These are phyloP conservation scores for Draba incana DNA, from an alignment of 345 rosid species.

Conservation along the genomic window DNA sequence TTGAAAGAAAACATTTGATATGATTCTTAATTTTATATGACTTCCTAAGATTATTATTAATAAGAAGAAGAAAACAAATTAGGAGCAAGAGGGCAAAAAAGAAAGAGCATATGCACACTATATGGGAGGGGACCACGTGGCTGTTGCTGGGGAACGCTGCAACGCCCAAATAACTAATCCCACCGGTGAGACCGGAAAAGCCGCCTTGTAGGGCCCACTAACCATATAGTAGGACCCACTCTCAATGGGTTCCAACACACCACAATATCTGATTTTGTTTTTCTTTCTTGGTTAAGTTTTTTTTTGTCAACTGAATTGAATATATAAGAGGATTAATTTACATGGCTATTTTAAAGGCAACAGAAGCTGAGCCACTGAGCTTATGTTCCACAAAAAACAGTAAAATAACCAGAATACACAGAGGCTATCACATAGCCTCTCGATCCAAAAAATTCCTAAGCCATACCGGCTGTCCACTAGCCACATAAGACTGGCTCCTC, in stretches of 20 bases:
- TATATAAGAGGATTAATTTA: too few relatives aligned
- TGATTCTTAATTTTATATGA: constrained; percentile 5
- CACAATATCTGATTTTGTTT: constrained; percentile 31
- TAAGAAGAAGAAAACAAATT: constrained; percentile 7
- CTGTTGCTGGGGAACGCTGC: constrained; percentile 31
- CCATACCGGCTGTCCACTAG: too few relatives aligned
- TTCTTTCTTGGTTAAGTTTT: not conserved
- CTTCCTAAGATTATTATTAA: not conserved
- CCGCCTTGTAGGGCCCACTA: constrained; percentile 29
- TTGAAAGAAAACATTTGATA: not conserved
- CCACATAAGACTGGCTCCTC: too few relatives aligned
- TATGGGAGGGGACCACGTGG: constrained; percentile 43
- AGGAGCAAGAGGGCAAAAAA: constrained; percentile 10
- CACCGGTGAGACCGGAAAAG: constrained; percentile 39
- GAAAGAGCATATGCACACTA: constrained; percentile 14
- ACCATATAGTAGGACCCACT: constrained; percentile 31
- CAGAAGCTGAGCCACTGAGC: too few relatives aligned
- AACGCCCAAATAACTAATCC: constrained; percentile 23
- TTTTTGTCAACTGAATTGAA: too few relatives aligned
- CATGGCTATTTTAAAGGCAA: too few relatives aligned
- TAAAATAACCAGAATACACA: too few relatives aligned
- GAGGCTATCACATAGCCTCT: too few relatives aligned
- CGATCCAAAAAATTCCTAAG: too few relatives aligned
- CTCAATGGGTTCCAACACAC: constrained; percentile 44
- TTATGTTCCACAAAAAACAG: too few relatives aligned